phyloP scores from a whole-genome alignment of 2,329 filamentous ascomycete genomes.

The Arthrobotrys megalospora region DNA sequence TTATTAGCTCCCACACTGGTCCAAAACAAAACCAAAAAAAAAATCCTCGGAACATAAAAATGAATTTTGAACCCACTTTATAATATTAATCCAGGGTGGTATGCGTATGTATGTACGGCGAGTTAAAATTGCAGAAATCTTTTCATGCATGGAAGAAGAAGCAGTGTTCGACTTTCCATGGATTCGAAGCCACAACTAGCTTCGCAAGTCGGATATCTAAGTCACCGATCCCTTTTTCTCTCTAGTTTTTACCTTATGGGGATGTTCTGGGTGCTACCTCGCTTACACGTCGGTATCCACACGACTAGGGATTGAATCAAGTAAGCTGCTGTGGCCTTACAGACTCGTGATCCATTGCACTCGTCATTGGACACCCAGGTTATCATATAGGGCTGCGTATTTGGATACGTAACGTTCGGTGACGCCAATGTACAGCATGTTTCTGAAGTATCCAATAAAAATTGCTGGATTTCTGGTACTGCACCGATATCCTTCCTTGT shows the following conservation, averaged over 20 bases:
- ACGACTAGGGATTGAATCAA: not conserved
- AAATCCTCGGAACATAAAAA: conserved; percentile 25
- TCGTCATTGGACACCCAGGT: not conserved
- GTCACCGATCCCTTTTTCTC: conserved; percentile 21
- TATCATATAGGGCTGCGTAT: conserved; percentile 5
- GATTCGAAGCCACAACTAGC: conserved; percentile 10
- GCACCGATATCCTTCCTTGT: not conserved
- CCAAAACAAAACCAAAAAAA: not conserved
- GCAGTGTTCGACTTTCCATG: conserved; percentile 16
- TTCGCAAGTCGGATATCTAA: conserved; percentile 53
- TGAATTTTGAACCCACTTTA: conserved; percentile 9
- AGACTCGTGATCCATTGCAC: conserved; percentile 11
- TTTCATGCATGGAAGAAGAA: conserved; percentile 34
- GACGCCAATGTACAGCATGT: not conserved
- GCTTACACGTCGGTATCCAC: conserved; percentile 37
- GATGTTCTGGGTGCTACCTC: conserved; percentile 35
- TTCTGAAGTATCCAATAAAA: conserved; percentile 11
- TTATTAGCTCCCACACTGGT: conserved; percentile 30
- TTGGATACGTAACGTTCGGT: conserved; percentile 8
- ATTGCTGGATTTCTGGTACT: not conserved
- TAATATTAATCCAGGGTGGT: conserved; percentile 13
- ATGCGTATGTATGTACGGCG: conserved; percentile 47
- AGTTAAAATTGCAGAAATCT: conserved; percentile 32
- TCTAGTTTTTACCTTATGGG: conserved; percentile 43
- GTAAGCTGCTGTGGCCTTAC: conserved; percentile 1